phyloP scores from a whole-genome alignment of 192 early-diverging fungal species.

The Polychytrium aggregatum region DNA sequence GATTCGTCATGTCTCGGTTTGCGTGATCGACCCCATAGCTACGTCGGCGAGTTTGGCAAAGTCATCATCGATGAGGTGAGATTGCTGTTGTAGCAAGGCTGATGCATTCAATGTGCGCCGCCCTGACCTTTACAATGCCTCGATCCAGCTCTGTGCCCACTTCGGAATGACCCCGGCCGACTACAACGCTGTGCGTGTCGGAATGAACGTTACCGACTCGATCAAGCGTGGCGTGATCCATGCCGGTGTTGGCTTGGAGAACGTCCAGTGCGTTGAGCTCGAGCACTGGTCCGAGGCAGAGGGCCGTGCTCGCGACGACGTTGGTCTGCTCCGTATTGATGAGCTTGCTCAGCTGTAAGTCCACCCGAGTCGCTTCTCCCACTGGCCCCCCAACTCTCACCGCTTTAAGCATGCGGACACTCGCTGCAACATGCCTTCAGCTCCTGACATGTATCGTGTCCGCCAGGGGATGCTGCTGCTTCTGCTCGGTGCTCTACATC shows the following conservation, averaged over 20 bases:
- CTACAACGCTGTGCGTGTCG: conserved; percentile 45
- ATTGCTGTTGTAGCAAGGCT: too few species aligned
- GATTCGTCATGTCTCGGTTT: too few species aligned
- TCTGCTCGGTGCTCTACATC: conserved; percentile 46
- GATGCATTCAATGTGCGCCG: too few species aligned
- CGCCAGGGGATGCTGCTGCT: conserved; percentile 42
- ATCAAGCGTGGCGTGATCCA: conserved; percentile 46
- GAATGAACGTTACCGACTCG: conserved; percentile 54
- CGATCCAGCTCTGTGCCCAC: too few species aligned
- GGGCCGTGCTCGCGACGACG: conserved; percentile 31
- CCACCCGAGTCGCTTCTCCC: conserved; percentile 5
- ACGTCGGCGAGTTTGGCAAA: conserved; percentile 57
- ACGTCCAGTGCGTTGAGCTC: conserved; percentile 48
- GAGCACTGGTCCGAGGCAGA: conserved; percentile 44
- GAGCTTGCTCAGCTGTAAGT: conserved; percentile 38
- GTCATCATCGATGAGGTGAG: conserved; percentile 50
- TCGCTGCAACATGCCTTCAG: neutral
- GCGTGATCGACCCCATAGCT: too few species aligned
- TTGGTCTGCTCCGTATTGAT: conserved; percentile 54
- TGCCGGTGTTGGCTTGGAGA: conserved; percentile 55
- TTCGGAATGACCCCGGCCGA: conserved; percentile 37
- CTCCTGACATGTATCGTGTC: conserved; percentile 15
- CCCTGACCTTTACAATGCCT: too few species aligned
- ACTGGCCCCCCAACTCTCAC: neutral
- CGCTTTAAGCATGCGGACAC: conserved; percentile 3